A percentile compares a stretch with the other conserved stretches of the same genome.
phyloP scores from a whole-genome alignment of 306 rosid species.

The Rosa rugosa region DNA sequence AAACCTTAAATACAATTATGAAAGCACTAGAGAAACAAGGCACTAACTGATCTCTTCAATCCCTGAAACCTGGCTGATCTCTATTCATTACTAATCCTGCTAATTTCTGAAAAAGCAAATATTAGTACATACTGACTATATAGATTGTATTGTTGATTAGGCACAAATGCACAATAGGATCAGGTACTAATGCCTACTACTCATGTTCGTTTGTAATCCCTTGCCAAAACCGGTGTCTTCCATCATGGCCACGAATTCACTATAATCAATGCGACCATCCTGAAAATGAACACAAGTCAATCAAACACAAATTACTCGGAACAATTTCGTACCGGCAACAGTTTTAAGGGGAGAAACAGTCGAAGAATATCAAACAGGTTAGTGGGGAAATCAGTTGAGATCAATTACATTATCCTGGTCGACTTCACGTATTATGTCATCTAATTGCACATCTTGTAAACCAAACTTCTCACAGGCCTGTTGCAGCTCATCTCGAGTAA shows the following conservation, averaged over 20 bases:
- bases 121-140: slow-evolving; percentile 33
- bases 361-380: neutral
- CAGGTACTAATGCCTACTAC: slow-evolving; percentile 29
- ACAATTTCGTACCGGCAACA: neutral
- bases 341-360: neutral
- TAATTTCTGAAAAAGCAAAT: slow-evolving; percentile 34
- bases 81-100: slow-evolving; percentile 38
- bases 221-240: slow-evolving; percentile 71
- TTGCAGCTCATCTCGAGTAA: slow-evolving; percentile 89
- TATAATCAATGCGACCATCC: slow-evolving; percentile 98
- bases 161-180: slow-evolving; percentile 31
- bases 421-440: slow-evolving; percentile 75
- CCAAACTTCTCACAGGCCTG: slow-evolving; percentile 84
- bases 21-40: slow-evolving; percentile 29
- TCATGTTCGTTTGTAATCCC: slow-evolving; percentile 36
- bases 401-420: slow-evolving; percentile 78
- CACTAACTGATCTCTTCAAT: slow-evolving; percentile 32
- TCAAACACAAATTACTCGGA: neutral
- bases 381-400: slow-evolving; percentile 9
- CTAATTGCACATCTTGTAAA: slow-evolving; percentile 59
- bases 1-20: slow-evolving; percentile 33
- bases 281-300: slow-evolving; percentile 35
- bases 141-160: slow-evolving; percentile 24
- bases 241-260: slow-evolving; percentile 95
- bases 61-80: slow-evolving; percentile 34